Evolutionary conservation across 306 rosid genomes (phyloP).

Genomic region (Chamaecrista fasciculata): DNA sequence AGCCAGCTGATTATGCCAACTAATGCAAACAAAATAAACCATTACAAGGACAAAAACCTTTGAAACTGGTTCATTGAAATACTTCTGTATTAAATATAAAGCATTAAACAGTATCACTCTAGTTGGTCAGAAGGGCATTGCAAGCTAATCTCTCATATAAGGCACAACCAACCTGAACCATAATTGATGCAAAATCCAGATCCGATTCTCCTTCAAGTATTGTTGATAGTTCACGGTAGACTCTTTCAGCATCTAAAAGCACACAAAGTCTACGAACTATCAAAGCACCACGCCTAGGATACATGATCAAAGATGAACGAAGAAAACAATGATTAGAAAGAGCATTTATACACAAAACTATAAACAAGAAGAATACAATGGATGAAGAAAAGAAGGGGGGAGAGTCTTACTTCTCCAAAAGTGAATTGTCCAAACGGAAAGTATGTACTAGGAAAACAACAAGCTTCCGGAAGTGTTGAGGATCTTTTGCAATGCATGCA

Average conservation of each 20-base stretch:
- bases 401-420: slow-evolving; percentile 80
- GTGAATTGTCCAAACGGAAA: slow-evolving; percentile 75
- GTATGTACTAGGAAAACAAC: slow-evolving; percentile 77
- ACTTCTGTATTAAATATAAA: no score
- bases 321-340: slow-evolving; percentile 20
- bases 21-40: slow-evolving; percentile 24
- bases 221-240: slow-evolving; percentile 83
- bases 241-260: slow-evolving; percentile 90
- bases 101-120: no score
- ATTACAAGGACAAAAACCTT: slow-evolving; percentile 6
- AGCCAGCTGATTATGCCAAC: background rate
- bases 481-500: slow-evolving; percentile 91
- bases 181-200: slow-evolving; percentile 82
- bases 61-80: no score
- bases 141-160: slow-evolving; percentile 25
- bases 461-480: slow-evolving; percentile 77
- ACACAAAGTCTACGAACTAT: slow-evolving; percentile 94
- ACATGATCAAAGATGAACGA: background rate
- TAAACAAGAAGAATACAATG: slow-evolving; percentile 1
- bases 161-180: slow-evolving; percentile 85
- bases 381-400: slow-evolving; percentile 7
- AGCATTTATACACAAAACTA: slow-evolving; percentile 1
- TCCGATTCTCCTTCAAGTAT: slow-evolving; percentile 83
- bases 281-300: slow-evolving; percentile 89
- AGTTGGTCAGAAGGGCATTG: slow-evolving; percentile 18